Evolutionary conservation across 257 asterid genomes (phyloP).

Genomic region (Solanum peruvianum): DNA sequence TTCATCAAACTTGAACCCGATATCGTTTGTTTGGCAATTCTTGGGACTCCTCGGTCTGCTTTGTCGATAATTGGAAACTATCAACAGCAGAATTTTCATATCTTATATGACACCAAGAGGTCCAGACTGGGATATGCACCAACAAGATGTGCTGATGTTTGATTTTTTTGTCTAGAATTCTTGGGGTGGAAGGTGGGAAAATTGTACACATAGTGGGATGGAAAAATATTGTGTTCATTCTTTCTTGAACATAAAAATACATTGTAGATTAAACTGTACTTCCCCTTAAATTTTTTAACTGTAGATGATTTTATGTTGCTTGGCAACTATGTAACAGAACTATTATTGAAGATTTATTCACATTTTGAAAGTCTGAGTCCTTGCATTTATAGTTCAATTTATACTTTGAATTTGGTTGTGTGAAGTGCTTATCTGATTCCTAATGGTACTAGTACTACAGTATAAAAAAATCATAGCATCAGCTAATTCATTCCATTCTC

Average conservation of each 20-base stretch:
- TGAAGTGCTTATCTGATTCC: not conserved
- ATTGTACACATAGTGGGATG: slow-evolving; percentile 14
- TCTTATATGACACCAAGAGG: slow-evolving; percentile 52
- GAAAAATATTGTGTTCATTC: not conserved
- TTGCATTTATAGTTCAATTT: not conserved
- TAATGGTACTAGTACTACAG: not conserved
- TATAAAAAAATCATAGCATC: not conserved
- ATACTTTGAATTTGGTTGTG: not conserved
- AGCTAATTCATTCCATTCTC: not conserved
- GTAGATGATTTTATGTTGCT: not conserved
- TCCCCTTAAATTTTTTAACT: not conserved
- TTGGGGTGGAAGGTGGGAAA: not conserved
- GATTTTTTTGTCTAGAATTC: not conserved
- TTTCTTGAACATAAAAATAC: not conserved
- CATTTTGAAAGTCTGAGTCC: not conserved
- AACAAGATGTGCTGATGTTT: slow-evolving; percentile 56
- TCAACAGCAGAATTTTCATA: slow-evolving; percentile 88
- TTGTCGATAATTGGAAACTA: slow-evolving; percentile 86
- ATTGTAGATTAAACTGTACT: not conserved
- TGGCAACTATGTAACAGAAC: not conserved
- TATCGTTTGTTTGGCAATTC: slow-evolving; percentile 67
- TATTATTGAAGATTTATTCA: not conserved
- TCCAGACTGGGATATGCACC: slow-evolving; percentile 87
- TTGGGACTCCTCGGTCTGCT: slow-evolving; percentile 66
- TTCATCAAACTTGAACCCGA: slow-evolving; percentile 63